Conservation (phyloP, 2,329 filamentous ascomycete species). For the Colletotrichum liriopes region DNA sequence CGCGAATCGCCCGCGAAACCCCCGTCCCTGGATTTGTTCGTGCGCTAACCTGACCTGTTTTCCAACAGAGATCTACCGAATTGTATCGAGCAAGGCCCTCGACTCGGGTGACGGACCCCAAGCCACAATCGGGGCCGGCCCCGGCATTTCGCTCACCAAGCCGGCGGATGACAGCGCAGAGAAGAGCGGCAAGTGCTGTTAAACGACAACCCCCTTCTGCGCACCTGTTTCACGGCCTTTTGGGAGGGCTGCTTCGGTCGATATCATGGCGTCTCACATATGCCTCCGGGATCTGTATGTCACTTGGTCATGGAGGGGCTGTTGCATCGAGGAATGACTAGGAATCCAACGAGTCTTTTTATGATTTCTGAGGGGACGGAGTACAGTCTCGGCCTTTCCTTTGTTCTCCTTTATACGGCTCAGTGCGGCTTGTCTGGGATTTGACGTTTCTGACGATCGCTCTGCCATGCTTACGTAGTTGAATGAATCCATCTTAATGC, state of each 20-base stretch:
- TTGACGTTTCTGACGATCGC: slow-evolving; percentile 44
- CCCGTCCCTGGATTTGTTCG: background rate
- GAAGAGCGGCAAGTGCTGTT: slow-evolving; percentile 89
- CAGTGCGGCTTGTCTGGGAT: slow-evolving; percentile 41
- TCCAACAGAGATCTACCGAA: slow-evolving; percentile 93
- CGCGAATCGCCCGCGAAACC: slow-evolving; percentile 28
- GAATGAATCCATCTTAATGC: slow-evolving; percentile 46
- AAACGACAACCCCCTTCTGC: slow-evolving; percentile 51
- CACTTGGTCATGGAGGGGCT: slow-evolving; percentile 42
- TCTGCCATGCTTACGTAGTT: slow-evolving; percentile 45
- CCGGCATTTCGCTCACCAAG: slow-evolving; percentile 90
- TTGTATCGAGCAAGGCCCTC: slow-evolving; percentile 97
- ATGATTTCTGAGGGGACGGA: slow-evolving; percentile 48
- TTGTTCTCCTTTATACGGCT: slow-evolving; percentile 43
- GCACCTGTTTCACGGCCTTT: slow-evolving; percentile 41
- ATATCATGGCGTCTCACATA: slow-evolving; percentile 52
- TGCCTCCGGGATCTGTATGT: slow-evolving; percentile 49
- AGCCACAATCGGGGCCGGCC: slow-evolving; percentile 84
- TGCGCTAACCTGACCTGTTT: slow-evolving; percentile 23
- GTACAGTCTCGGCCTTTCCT: slow-evolving; percentile 47
- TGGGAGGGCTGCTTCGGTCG: slow-evolving; percentile 43
- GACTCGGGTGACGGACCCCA: slow-evolving; percentile 89
- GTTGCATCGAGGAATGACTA: slow-evolving; percentile 44
- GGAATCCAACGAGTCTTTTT: slow-evolving; percentile 45
- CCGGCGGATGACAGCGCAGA: slow-evolving; percentile 81